Evolutionary conservation across 768 basidiomycete genomes (phyloP).

Genomic region (Imleria badia): DNA sequence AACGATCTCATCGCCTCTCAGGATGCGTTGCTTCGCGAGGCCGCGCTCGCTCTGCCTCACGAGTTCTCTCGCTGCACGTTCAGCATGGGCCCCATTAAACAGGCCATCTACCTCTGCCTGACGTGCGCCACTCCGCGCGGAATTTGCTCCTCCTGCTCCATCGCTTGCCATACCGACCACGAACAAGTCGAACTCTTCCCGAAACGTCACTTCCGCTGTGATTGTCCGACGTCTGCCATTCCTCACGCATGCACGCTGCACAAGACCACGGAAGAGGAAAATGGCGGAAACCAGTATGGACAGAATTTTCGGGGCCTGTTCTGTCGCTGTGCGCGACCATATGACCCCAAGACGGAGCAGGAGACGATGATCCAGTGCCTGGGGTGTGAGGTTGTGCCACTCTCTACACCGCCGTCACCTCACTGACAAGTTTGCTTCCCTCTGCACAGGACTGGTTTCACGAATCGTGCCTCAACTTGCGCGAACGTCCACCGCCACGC

Average conservation of each 20-base stretch:
- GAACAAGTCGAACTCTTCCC: conserved; percentile 88
- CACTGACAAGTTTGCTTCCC: conserved; percentile 1
- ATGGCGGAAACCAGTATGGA: conserved; percentile 62
- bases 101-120: conserved; percentile 80
- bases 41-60: conserved; percentile 53
- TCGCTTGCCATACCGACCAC: conserved; percentile 85
- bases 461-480: conserved; percentile 82
- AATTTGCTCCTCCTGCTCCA: conserved; percentile 79
- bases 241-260: conserved; percentile 66
- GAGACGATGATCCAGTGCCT: conserved; percentile 92
- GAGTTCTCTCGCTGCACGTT: conserved; percentile 69
- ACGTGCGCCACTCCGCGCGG: conserved; percentile 69
- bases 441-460: conserved; percentile 80
- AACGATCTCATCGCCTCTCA: conserved; percentile 28
- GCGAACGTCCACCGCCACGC: conserved; percentile 58
- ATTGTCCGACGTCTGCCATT: conserved; percentile 72
- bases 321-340: conserved; percentile 71
- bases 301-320: conserved; percentile 73
- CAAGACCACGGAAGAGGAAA: conserved; percentile 49
- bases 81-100: conserved; percentile 58
- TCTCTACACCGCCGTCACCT: neutral
- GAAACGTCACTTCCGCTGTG: conserved; percentile 79
- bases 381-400: conserved; percentile 64
- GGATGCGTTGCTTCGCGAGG: conserved; percentile 32
- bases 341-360: conserved; percentile 68